phyloP scores from a whole-genome alignment of 257 asterid genomes.

The Schizonepeta tenuifolia region DNA sequence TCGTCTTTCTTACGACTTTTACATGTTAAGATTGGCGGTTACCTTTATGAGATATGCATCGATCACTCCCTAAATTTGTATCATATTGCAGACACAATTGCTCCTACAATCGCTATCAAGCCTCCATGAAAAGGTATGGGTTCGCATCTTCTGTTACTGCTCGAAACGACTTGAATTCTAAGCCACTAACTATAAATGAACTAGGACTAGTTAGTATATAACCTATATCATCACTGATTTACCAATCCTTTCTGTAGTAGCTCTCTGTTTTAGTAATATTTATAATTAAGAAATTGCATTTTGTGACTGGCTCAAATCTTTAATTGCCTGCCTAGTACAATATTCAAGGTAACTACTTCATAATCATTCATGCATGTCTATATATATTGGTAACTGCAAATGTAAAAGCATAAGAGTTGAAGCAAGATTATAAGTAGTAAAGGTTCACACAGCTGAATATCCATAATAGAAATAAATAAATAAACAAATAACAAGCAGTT shows the following conservation, averaged over 20 bases:
- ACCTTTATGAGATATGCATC: neutral
- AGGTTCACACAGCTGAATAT: neutral
- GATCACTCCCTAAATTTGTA: neutral
- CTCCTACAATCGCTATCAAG: conserved; percentile 45
- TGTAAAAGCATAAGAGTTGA: too few species aligned
- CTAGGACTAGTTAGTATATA: neutral
- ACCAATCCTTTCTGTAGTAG: too few species aligned
- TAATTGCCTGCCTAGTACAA: too few species aligned
- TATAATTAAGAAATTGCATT: too few species aligned
- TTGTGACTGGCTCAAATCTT: too few species aligned
- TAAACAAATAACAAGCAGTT: too few species aligned
- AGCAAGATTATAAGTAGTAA: too few species aligned
- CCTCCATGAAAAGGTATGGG: conserved; percentile 54
- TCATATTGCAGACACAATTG: conserved; percentile 38
- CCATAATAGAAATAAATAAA: neutral
- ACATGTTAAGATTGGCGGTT: neutral
- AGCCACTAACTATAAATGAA: neutral
- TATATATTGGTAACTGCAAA: too few species aligned
- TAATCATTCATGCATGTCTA: too few species aligned
- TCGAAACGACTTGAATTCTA: neutral
- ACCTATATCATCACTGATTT: neutral
- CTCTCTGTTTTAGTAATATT: neutral
- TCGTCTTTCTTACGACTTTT: neutral
- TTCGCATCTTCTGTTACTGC: neutral
- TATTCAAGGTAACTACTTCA: too few species aligned